Percentiles rank a stretch among this genome's conserved stretches.
Conservation (phyloP, 257 asterid species). For the Scutellaria galericulata region DNA sequence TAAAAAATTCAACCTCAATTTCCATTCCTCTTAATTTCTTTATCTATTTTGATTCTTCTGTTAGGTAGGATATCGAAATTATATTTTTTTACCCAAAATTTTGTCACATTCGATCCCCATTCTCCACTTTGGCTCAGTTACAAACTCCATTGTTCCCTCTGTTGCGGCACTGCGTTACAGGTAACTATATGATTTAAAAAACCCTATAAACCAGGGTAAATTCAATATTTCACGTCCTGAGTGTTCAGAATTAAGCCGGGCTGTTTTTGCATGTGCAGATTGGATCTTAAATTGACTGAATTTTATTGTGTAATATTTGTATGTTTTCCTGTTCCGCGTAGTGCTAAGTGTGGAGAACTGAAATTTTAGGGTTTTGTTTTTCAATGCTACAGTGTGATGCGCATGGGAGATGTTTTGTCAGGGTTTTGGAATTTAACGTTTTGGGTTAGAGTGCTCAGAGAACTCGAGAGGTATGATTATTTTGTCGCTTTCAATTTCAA, state of each 20-base stretch:
- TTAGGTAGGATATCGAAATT: conserved; percentile 14
- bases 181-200: conserved; percentile 37
- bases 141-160: conserved; percentile 38
- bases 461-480: conserved; percentile 49
- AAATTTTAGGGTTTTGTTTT: conserved; percentile 40
- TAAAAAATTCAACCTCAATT: conserved; percentile 34
- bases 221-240: conserved; percentile 34
- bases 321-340: conserved; percentile 24
- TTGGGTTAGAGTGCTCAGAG: conserved; percentile 40
- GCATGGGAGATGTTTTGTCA: conserved; percentile 65
- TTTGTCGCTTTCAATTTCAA: conserved; percentile 7
- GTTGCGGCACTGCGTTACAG: conserved; percentile 45
- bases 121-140: conserved; percentile 43
- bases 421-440: conserved; percentile 54
- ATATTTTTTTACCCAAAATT: conserved; percentile 28
- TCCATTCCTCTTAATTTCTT: not conserved
- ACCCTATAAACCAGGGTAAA: conserved; percentile 28
- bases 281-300: conserved; percentile 53
- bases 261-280: conserved; percentile 44
- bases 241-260: conserved; percentile 36
- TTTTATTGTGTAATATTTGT: conserved; percentile 22
- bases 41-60: conserved; percentile 6
- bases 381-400: conserved; percentile 68
- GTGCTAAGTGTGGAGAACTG: conserved; percentile 37
- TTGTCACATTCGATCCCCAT: conserved; percentile 51